Percentiles rank a stretch among this genome's conserved stretches.
Conservation (phyloP, 2,329 filamentous ascomycete species). For the Ascochyta pisi region DNA sequence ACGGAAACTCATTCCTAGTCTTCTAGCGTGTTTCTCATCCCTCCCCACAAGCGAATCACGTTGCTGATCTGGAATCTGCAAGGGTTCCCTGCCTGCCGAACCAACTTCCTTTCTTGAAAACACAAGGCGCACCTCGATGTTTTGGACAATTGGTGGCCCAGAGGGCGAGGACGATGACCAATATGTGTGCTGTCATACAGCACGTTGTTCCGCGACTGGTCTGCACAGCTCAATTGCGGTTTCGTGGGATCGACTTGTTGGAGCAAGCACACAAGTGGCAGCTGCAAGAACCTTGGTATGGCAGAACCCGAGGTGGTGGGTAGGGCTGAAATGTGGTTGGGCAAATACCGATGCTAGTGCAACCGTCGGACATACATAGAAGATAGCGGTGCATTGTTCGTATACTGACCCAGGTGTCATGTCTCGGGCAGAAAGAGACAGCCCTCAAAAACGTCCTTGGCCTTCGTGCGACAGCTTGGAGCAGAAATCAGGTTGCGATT, state of each 20-base stretch:
- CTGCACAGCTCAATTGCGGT: not conserved
- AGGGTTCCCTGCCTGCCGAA: slow-evolving; percentile 5
- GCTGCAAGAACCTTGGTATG: slow-evolving; percentile 36
- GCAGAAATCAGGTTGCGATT: not conserved
- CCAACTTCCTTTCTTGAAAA: slow-evolving; percentile 3
- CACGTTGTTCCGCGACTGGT: slow-evolving; percentile 7
- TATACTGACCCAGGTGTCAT: not conserved
- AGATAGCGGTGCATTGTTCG: slow-evolving; percentile 9
- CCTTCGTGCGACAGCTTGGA: not conserved
- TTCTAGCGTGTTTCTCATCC: slow-evolving; percentile 21
- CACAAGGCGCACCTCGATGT: not conserved
- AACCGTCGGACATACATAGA: slow-evolving; percentile 3
- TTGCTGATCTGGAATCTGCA: slow-evolving; percentile 11
- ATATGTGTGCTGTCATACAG: not conserved
- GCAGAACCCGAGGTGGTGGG: slow-evolving; percentile 33
- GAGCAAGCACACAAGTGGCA: slow-evolving; percentile 39
- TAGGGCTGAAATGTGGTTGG: slow-evolving; percentile 44
- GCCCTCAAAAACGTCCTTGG: not conserved
- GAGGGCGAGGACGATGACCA: not conserved
- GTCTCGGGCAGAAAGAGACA: slow-evolving; percentile 7
- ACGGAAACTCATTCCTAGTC: slow-evolving; percentile 15
- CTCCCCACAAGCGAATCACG: slow-evolving; percentile 12
- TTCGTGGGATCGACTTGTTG: not conserved
- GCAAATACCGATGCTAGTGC: slow-evolving; percentile 6
- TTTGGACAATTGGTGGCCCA: not conserved